These are phyloP conservation scores for Penicillium sp. DNA, from an alignment of 2,329 filamentous ascomycete species.

Conservation along the genomic window DNA sequence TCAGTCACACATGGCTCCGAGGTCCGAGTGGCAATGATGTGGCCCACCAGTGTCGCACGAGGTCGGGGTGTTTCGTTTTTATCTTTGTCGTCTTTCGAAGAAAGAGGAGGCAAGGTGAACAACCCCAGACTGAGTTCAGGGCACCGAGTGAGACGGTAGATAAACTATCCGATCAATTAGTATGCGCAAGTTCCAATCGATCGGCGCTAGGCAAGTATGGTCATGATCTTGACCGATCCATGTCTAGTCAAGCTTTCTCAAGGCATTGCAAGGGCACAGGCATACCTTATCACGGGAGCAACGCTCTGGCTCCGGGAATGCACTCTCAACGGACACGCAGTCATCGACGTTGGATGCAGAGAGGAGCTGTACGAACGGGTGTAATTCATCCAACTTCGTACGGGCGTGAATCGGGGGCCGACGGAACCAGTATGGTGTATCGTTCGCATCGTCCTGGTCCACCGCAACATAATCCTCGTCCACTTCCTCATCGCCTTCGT, in stretches of 20 bases:
- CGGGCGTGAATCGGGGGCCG: constrained; percentile 35
- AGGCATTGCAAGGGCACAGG: no score
- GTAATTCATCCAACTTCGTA: constrained; percentile 52
- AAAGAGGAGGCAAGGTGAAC: constrained; percentile 56
- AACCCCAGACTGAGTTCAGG: constrained; percentile 73
- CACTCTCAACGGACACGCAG: constrained; percentile 54
- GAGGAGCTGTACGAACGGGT: constrained; percentile 69
- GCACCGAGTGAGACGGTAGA: constrained; percentile 68
- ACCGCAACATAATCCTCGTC: constrained; percentile 41
- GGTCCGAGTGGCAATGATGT: constrained; percentile 70
- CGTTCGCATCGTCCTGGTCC: constrained; percentile 38
- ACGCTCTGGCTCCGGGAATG: constrained; percentile 55
- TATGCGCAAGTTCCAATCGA: not conserved
- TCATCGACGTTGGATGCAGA: constrained; percentile 49
- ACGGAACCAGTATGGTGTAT: constrained; percentile 40
- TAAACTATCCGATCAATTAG: constrained; percentile 49
- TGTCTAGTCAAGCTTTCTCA: no score
- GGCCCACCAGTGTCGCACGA: constrained; percentile 62
- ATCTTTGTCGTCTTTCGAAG: constrained; percentile 40
- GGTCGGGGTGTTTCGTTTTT: constrained; percentile 49
- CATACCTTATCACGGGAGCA: constrained; percentile 56
- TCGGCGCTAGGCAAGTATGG: not conserved
- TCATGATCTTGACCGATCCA: no score
- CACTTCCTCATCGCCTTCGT: constrained; percentile 31
- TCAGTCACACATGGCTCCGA: constrained; percentile 61